Evolutionary conservation across 2,329 filamentous ascomycete species (phyloP).

Genomic region (Ascosphaera pollenicola): DNA sequence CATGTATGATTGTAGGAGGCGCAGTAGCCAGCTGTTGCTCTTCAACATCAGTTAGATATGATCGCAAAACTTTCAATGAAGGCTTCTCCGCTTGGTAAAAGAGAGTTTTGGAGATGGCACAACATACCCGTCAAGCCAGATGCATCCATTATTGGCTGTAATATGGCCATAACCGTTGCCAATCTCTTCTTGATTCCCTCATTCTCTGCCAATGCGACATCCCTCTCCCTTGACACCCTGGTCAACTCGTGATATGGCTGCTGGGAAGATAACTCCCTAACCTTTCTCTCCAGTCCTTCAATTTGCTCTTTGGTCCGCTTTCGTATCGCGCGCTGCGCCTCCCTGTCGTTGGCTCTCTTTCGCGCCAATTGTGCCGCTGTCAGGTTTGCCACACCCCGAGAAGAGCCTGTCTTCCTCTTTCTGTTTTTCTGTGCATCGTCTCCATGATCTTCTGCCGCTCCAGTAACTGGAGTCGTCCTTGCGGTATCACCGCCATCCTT

Average conservation of each 20-base stretch:
- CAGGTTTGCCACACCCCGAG: slow-evolving; percentile 65
- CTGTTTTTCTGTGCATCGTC: slow-evolving; percentile 4
- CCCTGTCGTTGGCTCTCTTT: slow-evolving; percentile 78
- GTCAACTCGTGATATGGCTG: slow-evolving; percentile 72
- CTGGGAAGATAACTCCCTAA: slow-evolving; percentile 54
- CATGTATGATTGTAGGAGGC: not conserved
- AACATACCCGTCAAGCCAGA: slow-evolving; percentile 3
- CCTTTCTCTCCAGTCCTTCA: slow-evolving; percentile 47
- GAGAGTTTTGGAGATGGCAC: not conserved
- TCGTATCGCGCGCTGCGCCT: slow-evolving; percentile 66
- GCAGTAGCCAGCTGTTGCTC: slow-evolving; percentile 1
- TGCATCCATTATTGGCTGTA: slow-evolving; percentile 19
- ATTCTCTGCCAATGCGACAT: slow-evolving; percentile 58
- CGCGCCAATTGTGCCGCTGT: slow-evolving; percentile 73
- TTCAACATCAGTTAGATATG: slow-evolving; percentile 1
- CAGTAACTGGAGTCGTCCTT: not conserved
- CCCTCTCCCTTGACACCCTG: slow-evolving; percentile 50
- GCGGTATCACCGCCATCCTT: not conserved
- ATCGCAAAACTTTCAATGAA: not conserved
- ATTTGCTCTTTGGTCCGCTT: slow-evolving; percentile 67
- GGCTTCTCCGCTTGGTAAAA: too few relatives aligned
- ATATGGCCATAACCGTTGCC: slow-evolving; percentile 36
- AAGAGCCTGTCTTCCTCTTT: slow-evolving; percentile 21
- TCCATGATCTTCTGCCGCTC: not conserved
- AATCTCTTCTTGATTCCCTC: slow-evolving; percentile 51